A percentile compares a stretch with the other conserved stretches of the same genome.
Conservation (phyloP, 2,329 filamentous ascomycete genomes). For the Fusarium nygamai region DNA sequence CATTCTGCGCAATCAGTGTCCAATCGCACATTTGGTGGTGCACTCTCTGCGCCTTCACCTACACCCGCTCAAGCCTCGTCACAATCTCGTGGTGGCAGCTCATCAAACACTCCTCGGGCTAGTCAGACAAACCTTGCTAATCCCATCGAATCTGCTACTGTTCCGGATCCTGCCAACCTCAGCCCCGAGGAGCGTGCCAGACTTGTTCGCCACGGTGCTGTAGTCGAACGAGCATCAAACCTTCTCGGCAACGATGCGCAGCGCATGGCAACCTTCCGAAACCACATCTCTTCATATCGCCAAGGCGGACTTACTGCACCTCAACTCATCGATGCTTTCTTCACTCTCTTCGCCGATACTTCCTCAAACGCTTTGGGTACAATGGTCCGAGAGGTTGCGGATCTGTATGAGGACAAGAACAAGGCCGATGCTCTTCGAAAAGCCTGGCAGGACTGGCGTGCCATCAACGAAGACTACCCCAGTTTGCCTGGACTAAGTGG, state of each 20-base stretch:
- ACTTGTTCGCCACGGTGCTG: slow-evolving; percentile 80
- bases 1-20: slow-evolving; percentile 86
- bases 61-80: slow-evolving; percentile 39
- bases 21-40: slow-evolving; percentile 84
- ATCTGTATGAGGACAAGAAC: slow-evolving; percentile 84
- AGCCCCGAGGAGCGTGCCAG: slow-evolving; percentile 84
- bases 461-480: slow-evolving; percentile 95
- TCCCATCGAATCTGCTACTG: slow-evolving; percentile 61
- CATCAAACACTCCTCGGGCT: slow-evolving; percentile 37
- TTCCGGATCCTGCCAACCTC: slow-evolving; percentile 61
- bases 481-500: slow-evolving; percentile 81
- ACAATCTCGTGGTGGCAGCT: slow-evolving; percentile 35
- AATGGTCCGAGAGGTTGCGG: slow-evolving; percentile 88
- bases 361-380: slow-evolving; percentile 85
- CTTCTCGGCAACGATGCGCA: slow-evolving; percentile 79
- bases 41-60: slow-evolving; percentile 65
- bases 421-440: slow-evolving; percentile 80
- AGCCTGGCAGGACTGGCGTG: slow-evolving; percentile 95
- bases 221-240: slow-evolving; percentile 84
- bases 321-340: slow-evolving; percentile 87
- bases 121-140: slow-evolving; percentile 39
- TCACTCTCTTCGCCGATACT: slow-evolving; percentile 82
- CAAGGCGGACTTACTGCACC: slow-evolving; percentile 74
- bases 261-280: slow-evolving; percentile 82
- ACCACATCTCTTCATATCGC: slow-evolving; percentile 81